phyloP scores from a whole-genome alignment of 805 yeast genomes.

The Monosporozyma aerobia region DNA sequence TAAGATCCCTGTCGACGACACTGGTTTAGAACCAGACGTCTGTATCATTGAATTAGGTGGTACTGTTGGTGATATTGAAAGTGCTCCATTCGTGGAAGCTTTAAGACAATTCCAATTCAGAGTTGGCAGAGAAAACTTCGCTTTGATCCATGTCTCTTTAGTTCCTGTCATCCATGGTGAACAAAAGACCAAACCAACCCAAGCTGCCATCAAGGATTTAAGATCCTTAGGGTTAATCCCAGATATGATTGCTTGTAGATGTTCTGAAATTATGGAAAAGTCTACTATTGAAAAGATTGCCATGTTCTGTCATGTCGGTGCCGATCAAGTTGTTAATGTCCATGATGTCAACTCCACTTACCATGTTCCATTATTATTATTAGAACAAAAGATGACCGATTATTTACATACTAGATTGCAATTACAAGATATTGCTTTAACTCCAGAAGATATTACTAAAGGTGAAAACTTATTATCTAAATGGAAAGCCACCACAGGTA shows the following conservation, averaged over 20 bases:
- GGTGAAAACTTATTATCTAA: slow-evolving; percentile 64
- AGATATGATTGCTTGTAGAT: slow-evolving; percentile 96
- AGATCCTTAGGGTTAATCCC: slow-evolving; percentile 92
- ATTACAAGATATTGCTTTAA: slow-evolving; percentile 40
- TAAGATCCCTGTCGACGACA: slow-evolving; percentile 80
- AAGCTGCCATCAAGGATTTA: slow-evolving; percentile 95
- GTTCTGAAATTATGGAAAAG: slow-evolving; percentile 69
- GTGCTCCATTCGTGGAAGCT: slow-evolving; percentile 98
- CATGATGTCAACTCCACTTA: slow-evolving; percentile 95
- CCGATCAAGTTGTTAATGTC: slow-evolving; percentile 94
- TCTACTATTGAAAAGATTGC: slow-evolving; percentile 93
- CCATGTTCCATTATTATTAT: slow-evolving; percentile 87
- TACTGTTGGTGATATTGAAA: slow-evolving; percentile 97
- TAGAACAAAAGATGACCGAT: slow-evolving; percentile 75
- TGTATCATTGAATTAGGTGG: slow-evolving; percentile 98
- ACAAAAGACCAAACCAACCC: slow-evolving; percentile 98
- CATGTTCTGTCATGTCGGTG: slow-evolving; percentile 98
- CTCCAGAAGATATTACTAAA: slow-evolving; percentile 43
- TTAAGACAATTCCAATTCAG: slow-evolving; percentile 97
- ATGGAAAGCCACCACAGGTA: slow-evolving; percentile 74
- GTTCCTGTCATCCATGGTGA: slow-evolving; percentile 98
- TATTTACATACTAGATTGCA: slow-evolving; percentile 61
- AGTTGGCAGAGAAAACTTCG: slow-evolving; percentile 89
- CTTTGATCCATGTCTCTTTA: slow-evolving; percentile 89
- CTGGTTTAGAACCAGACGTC: slow-evolving; percentile 85